These are phyloP conservation scores for Globisporangium takayamanum DNA, from an alignment of 352 stramenopile genomes.

Conservation along the genomic window DNA sequence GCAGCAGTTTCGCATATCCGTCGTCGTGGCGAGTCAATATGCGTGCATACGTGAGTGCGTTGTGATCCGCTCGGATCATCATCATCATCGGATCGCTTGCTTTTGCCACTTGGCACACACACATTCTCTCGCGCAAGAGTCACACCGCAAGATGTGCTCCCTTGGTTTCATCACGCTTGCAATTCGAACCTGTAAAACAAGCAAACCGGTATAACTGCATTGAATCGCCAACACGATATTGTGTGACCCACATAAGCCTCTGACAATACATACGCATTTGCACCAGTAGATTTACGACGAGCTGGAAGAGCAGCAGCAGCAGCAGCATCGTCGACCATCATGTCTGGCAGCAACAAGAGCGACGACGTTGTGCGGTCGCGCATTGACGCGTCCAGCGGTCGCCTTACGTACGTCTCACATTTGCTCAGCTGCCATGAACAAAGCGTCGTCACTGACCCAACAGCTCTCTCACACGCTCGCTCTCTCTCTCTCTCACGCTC, in stretches of 20 bases:
- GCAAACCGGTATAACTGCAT: neutral
- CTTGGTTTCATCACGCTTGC: too few relatives aligned
- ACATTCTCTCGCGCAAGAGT: too few relatives aligned
- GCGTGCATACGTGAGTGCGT: too few relatives aligned
- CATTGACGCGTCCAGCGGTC: slow-evolving; percentile 59
- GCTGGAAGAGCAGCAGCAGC: neutral
- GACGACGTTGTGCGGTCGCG: slow-evolving; percentile 51
- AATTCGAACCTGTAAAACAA: neutral
- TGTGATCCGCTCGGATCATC: too few relatives aligned
- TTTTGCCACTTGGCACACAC: too few relatives aligned
- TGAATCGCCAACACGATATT: neutral
- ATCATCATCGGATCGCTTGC: too few relatives aligned
- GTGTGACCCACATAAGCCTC: neutral
- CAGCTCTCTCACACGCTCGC: neutral
- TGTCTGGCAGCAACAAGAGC: slow-evolving; percentile 33
- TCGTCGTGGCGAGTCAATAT: too few relatives aligned
- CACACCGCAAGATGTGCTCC: too few relatives aligned
- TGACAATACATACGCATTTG: neutral
- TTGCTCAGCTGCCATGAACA: neutral
- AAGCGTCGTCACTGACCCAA: neutral
- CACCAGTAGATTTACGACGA: slow-evolving; percentile 9
- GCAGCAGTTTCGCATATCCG: too few relatives aligned
- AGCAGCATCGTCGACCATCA: slow-evolving; percentile 9
- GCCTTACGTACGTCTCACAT: slow-evolving; percentile 44
- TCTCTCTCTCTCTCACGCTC: neutral